These are phyloP conservation scores for Teratosphaeria pseudoeucalypti DNA, from an alignment of 2,329 filamentous ascomycete genomes.

Conservation along the genomic window DNA sequence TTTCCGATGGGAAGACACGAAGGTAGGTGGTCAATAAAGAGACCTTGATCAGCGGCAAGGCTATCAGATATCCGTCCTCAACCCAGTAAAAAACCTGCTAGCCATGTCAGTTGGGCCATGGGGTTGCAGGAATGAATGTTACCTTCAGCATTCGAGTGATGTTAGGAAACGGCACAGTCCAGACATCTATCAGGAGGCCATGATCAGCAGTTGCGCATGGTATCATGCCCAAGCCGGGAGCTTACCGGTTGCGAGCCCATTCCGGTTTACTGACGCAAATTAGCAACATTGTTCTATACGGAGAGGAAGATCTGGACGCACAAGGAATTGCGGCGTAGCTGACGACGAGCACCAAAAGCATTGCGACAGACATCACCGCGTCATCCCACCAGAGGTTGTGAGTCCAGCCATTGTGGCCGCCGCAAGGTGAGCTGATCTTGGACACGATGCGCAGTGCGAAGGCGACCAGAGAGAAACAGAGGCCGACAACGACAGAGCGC, in stretches of 20 bases:
- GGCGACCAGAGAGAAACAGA: constrained; percentile 5
- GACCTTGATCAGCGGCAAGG: constrained; percentile 21
- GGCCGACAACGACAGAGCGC: constrained; percentile 7
- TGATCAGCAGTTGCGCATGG: background rate
- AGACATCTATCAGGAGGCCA: constrained; percentile 10
- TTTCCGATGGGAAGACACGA: constrained; percentile 24
- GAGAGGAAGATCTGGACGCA: background rate
- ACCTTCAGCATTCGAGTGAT: constrained; percentile 9
- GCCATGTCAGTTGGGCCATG: background rate
- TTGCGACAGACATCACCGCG: constrained; percentile 3
- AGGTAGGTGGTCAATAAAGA: constrained; percentile 25
- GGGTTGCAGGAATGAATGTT: background rate
- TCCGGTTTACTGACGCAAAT: background rate
- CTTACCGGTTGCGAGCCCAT: background rate
- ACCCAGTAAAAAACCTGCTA: constrained; percentile 4
- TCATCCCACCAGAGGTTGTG: constrained; percentile 5
- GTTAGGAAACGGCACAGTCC: constrained; percentile 11
- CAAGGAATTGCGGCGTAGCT: background rate
- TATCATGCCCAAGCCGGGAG: background rate
- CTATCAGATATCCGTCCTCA: constrained; percentile 7
- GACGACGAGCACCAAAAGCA: constrained; percentile 4
- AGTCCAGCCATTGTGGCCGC: background rate
- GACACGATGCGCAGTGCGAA: constrained; percentile 8
- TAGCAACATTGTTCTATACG: background rate
- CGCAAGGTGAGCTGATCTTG: constrained; percentile 4